Evolutionary conservation across 2,329 filamentous ascomycete species (phyloP).

Genomic region (Beauveria pseudobassiana): DNA sequence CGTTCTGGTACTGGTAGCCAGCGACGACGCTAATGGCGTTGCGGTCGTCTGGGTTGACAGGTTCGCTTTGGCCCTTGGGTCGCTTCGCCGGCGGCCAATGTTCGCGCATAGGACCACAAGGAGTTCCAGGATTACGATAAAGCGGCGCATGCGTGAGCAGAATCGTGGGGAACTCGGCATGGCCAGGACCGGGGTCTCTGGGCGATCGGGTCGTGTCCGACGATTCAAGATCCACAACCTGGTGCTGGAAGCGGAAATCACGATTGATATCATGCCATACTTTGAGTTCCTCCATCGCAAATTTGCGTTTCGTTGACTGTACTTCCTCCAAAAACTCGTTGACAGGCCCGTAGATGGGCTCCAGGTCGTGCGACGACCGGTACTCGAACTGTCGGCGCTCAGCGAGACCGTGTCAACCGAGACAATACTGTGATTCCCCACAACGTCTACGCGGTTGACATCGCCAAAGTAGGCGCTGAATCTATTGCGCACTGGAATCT

Average conservation of each 20-base stretch:
- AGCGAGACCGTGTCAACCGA: constrained; percentile 84
- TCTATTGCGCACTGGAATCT: constrained; percentile 69
- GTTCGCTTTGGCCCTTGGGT: constrained; percentile 47
- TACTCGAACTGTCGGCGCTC: constrained; percentile 58
- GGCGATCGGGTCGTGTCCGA: constrained; percentile 26
- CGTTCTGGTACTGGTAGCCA: constrained; percentile 97
- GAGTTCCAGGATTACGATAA: constrained; percentile 72
- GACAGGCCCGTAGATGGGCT: constrained; percentile 65
- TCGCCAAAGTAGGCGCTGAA: constrained; percentile 88
- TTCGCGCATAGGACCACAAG: constrained; percentile 82
- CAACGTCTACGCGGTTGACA: constrained; percentile 80
- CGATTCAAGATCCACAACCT: constrained; percentile 49
- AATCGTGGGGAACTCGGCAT: constrained; percentile 71
- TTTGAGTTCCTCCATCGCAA: constrained; percentile 61
- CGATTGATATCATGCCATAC: constrained; percentile 54
- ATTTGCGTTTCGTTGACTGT: constrained; percentile 56
- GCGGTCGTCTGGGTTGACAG: constrained; percentile 54
- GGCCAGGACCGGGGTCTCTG: constrained; percentile 34
- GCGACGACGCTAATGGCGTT: constrained; percentile 70
- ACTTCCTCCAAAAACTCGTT: constrained; percentile 68
- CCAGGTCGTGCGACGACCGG: constrained; percentile 43
- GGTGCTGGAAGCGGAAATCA: constrained; percentile 49
- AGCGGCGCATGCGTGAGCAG: constrained; percentile 87
- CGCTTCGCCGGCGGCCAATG: constrained; percentile 66
- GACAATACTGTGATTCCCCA: constrained; percentile 93